Evolutionary conservation across 805 yeast species (phyloP).

Genomic region (Candida mattraensis): DNA sequence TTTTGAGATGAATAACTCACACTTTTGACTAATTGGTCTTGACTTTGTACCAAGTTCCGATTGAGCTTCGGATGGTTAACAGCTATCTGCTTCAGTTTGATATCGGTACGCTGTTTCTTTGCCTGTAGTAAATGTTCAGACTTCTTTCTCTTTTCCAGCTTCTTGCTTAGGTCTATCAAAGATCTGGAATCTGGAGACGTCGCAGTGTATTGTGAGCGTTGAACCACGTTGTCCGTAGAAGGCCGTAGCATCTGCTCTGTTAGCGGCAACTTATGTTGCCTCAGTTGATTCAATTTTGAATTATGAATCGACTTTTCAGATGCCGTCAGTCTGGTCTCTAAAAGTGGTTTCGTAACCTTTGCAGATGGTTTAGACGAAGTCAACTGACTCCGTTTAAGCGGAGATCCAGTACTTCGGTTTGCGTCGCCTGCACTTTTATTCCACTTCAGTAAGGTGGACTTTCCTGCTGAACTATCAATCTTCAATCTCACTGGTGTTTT

Average conservation of each 20-base stretch:
- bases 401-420: slow-evolving; percentile 4
- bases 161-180: slow-evolving; percentile 20
- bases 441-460: slow-evolving; percentile 10
- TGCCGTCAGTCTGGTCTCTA: slow-evolving; percentile 8
- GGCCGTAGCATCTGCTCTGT: slow-evolving; percentile 29
- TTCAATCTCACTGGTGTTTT: slow-evolving; percentile 10
- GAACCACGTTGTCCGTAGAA: slow-evolving; percentile 4
- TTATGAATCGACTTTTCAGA: slow-evolving; percentile 5
- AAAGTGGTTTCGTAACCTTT: slow-evolving; percentile 15
- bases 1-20: neutral
- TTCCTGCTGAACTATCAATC: slow-evolving; percentile 7
- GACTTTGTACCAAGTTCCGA: slow-evolving; percentile 2
- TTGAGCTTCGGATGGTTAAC: slow-evolving; percentile 22
- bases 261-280: slow-evolving; percentile 22
- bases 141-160: slow-evolving; percentile 20
- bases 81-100: slow-evolving; percentile 17
- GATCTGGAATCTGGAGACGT: slow-evolving; percentile 18
- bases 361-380: slow-evolving; percentile 9
- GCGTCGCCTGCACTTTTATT: slow-evolving; percentile 8
- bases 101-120: slow-evolving; percentile 13
- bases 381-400: slow-evolving; percentile 7
- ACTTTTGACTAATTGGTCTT: slow-evolving; percentile 3
- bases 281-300: slow-evolving; percentile 11
- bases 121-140: slow-evolving; percentile 15
- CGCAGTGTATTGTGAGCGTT: slow-evolving; percentile 8